These are phyloP conservation scores for Rutstroemia sp. DNA, from an alignment of 2,329 filamentous ascomycete species.

Conservation along the genomic window DNA sequence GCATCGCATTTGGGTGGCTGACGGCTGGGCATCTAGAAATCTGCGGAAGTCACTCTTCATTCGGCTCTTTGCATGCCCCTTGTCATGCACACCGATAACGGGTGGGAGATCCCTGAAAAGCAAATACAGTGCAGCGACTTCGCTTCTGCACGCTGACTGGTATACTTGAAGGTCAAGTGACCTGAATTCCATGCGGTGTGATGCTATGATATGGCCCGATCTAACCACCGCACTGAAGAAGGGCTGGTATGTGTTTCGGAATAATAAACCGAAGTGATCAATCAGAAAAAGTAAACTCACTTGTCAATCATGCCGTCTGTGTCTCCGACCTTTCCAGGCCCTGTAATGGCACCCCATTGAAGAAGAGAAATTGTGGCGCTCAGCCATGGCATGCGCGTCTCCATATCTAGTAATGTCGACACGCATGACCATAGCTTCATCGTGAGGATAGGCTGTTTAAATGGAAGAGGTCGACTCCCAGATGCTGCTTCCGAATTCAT, in stretches of 20 bases:
- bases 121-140: constrained; percentile 17
- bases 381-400: constrained; percentile 86
- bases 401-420: constrained; percentile 65
- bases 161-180: constrained; percentile 43
- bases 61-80: constrained; percentile 17
- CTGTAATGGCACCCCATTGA: constrained; percentile 65
- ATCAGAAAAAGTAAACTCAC: constrained; percentile 42
- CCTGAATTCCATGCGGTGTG: constrained; percentile 11
- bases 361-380: constrained; percentile 65
- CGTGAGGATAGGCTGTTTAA: constrained; percentile 46
- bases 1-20: constrained; percentile 15
- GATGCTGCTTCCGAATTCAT: constrained; percentile 12
- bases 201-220: constrained; percentile 8
- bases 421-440: constrained; percentile 74
- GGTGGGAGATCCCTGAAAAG: constrained; percentile 7
- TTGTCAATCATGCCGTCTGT: constrained; percentile 79
- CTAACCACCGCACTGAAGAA: constrained; percentile 8
- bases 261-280: constrained; percentile 8
- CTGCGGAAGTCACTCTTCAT: constrained; percentile 4
- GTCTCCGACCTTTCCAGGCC: constrained; percentile 67
- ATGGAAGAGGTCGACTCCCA: constrained; percentile 12
- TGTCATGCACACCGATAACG: constrained; percentile 27
- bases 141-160: constrained; percentile 26
- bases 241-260: neutral
- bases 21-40: constrained; percentile 3